Conservation (phyloP, 805 yeast genomes). For the Saccharomycopsis amapae region DNA sequence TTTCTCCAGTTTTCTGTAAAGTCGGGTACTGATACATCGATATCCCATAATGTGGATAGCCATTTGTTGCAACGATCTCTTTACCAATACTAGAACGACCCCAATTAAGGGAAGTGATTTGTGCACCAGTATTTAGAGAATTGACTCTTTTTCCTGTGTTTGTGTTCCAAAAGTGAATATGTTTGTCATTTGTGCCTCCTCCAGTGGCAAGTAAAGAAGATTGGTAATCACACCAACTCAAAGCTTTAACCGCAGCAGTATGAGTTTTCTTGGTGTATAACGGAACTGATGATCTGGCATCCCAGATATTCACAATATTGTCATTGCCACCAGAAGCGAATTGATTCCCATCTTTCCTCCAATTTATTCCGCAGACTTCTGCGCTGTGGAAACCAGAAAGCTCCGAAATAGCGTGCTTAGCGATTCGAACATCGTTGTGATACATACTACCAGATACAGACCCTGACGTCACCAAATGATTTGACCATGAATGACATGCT, state of each 20-base stretch:
- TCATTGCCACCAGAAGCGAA: slow-evolving; percentile 94
- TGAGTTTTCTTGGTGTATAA: slow-evolving; percentile 71
- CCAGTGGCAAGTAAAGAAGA: slow-evolving; percentile 81
- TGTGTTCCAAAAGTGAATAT: slow-evolving; percentile 92
- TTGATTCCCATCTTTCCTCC: slow-evolving; percentile 77
- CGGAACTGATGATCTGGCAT: slow-evolving; percentile 58
- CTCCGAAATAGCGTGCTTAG: slow-evolving; percentile 60
- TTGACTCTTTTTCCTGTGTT: slow-evolving; percentile 81
- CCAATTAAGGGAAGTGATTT: slow-evolving; percentile 90
- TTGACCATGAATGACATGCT: slow-evolving; percentile 82
- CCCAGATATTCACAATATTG: slow-evolving; percentile 90
- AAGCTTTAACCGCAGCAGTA: slow-evolving; percentile 91
- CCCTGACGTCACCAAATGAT: slow-evolving; percentile 74
- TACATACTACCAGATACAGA: slow-evolving; percentile 76
- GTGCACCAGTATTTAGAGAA: slow-evolving; percentile 85
- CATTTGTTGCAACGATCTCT: slow-evolving; percentile 90
- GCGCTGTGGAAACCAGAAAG: slow-evolving; percentile 56
- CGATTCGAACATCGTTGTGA: slow-evolving; percentile 87
- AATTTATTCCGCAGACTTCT: slow-evolving; percentile 88
- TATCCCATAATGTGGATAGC: slow-evolving; percentile 80
- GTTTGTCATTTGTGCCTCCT: slow-evolving; percentile 87
- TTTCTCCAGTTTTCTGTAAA: slow-evolving; percentile 79
- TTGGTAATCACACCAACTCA: slow-evolving; percentile 92
- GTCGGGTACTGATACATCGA: slow-evolving; percentile 82
- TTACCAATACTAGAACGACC: slow-evolving; percentile 54